Percentiles rank a stretch among this genome's conserved stretches.
phyloP scores from a whole-genome alignment of 495 filamentous ascomycete species.

The Paragyromitra xinjiangensis region DNA sequence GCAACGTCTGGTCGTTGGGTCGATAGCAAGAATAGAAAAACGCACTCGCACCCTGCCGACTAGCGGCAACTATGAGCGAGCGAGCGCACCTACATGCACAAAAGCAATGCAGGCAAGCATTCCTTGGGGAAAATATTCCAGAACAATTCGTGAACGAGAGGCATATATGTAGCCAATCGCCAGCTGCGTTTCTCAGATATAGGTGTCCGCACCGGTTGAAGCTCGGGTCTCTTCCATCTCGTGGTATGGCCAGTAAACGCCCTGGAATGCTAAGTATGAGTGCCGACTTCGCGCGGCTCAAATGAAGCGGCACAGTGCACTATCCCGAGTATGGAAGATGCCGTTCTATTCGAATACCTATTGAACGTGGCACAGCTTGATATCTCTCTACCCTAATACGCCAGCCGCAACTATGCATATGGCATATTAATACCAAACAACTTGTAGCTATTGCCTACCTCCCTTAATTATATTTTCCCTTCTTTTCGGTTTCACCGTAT shows the following conservation, averaged over 20 bases:
- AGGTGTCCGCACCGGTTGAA: slow-evolving; percentile 18
- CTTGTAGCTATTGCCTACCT: not conserved
- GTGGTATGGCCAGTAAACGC: not conserved
- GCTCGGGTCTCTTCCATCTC: slow-evolving; percentile 23
- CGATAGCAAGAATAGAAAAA: slow-evolving; percentile 39
- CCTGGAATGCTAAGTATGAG: slow-evolving; percentile 21
- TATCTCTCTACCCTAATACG: not conserved
- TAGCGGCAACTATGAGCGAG: slow-evolving; percentile 31
- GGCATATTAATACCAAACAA: not conserved
- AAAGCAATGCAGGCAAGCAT: slow-evolving; percentile 12
- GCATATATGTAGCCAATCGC: slow-evolving; percentile 12
- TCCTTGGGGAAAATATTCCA: slow-evolving; percentile 11
- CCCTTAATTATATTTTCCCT: too few relatives aligned
- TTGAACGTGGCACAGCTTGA: slow-evolving; percentile 27
- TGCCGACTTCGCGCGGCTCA: slow-evolving; percentile 26
- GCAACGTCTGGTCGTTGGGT: slow-evolving; percentile 3
- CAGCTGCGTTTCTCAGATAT: slow-evolving; percentile 26
- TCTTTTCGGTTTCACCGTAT: not conserved
- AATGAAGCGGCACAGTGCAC: slow-evolving; percentile 11
- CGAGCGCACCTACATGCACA: slow-evolving; percentile 19
- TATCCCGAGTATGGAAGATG: slow-evolving; percentile 12
- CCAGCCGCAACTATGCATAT: not conserved
- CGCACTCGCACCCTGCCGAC: slow-evolving; percentile 7
- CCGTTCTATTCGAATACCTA: slow-evolving; percentile 4
- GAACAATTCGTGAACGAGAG: slow-evolving; percentile 17